These are phyloP conservation scores for Boletellus ananiceps DNA, from an alignment of 768 basidiomycete genomes.

Conservation along the genomic window DNA sequence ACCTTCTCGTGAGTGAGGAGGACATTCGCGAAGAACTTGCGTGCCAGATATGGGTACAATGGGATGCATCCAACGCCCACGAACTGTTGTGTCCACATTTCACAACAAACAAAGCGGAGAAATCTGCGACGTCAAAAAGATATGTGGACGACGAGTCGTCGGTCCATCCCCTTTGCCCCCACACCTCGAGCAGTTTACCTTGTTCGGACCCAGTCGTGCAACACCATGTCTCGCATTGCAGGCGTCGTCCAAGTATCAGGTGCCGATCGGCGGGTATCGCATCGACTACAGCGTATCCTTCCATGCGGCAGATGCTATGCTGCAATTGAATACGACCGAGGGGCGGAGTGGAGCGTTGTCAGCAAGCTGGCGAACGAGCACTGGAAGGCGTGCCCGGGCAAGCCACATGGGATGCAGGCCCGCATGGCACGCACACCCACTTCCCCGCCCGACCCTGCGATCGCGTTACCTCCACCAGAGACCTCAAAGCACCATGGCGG, in stretches of 20 bases:
- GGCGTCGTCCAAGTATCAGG: slow-evolving; percentile 3
- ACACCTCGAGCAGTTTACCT: slow-evolving; percentile 9
- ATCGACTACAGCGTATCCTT: slow-evolving; percentile 8
- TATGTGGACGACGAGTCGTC: slow-evolving; percentile 2
- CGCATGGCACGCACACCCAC: slow-evolving; percentile 11
- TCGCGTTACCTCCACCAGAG: slow-evolving; percentile 6
- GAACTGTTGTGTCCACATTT: slow-evolving; percentile 19
- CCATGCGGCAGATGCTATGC: slow-evolving; percentile 26
- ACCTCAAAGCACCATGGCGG: neutral
- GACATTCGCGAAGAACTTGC: slow-evolving; percentile 17
- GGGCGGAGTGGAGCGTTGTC: slow-evolving; percentile 24
- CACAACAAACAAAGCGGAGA: slow-evolving; percentile 31
- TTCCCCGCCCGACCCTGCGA: slow-evolving; percentile 10
- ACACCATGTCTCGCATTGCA: slow-evolving; percentile 18
- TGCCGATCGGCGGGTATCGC: slow-evolving; percentile 12
- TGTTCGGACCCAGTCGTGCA: slow-evolving; percentile 5
- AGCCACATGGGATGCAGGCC: slow-evolving; percentile 11
- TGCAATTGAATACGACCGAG: slow-evolving; percentile 25
- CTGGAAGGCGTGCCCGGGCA: slow-evolving; percentile 24
- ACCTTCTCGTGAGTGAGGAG: slow-evolving; percentile 17
- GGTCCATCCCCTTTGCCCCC: slow-evolving; percentile 2
- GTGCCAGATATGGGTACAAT: slow-evolving; percentile 22
- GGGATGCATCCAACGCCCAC: slow-evolving; percentile 10
- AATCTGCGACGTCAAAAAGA: slow-evolving; percentile 22
- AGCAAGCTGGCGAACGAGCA: slow-evolving; percentile 26